Evolutionary conservation across 2,329 filamentous ascomycete genomes (phyloP).

Genomic region (Fusarium equiseti): DNA sequence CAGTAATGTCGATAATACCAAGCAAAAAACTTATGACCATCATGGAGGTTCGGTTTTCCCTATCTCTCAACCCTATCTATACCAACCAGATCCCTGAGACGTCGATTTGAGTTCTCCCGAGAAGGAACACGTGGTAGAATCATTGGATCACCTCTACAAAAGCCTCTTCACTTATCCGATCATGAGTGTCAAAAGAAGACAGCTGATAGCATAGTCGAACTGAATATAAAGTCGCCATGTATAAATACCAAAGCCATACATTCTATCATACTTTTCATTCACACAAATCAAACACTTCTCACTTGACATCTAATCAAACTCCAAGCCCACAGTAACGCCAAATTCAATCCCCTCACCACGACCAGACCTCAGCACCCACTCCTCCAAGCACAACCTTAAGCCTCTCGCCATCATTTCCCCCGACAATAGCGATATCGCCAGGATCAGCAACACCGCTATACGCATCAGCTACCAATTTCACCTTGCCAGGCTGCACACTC

Average conservation of each 20-base stretch:
- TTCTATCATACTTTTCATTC: background rate
- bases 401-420: background rate
- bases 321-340: slow-evolving; percentile 8
- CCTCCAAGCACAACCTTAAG: slow-evolving; percentile 41
- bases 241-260: background rate
- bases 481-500: slow-evolving; percentile 51
- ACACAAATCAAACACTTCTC: background rate
- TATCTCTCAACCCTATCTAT: background rate
- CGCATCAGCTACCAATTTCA: slow-evolving; percentile 61
- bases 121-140: background rate
- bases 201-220: background rate
- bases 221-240: background rate
- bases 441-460: slow-evolving; percentile 73
- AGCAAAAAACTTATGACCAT: background rate
- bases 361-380: slow-evolving; percentile 44
- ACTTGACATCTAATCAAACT: slow-evolving; percentile 5
- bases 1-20: background rate
- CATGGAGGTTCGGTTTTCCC: background rate
- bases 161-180: background rate
- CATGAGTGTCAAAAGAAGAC: background rate
- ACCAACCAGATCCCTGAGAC: background rate
- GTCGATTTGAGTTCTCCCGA: background rate
- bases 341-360: slow-evolving; percentile 24
- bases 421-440: slow-evolving; percentile 54
- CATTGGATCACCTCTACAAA: background rate